These are phyloP conservation scores for Porphyrellus cyaneotinctus DNA, from an alignment of 768 basidiomycete species.

Conservation along the genomic window DNA sequence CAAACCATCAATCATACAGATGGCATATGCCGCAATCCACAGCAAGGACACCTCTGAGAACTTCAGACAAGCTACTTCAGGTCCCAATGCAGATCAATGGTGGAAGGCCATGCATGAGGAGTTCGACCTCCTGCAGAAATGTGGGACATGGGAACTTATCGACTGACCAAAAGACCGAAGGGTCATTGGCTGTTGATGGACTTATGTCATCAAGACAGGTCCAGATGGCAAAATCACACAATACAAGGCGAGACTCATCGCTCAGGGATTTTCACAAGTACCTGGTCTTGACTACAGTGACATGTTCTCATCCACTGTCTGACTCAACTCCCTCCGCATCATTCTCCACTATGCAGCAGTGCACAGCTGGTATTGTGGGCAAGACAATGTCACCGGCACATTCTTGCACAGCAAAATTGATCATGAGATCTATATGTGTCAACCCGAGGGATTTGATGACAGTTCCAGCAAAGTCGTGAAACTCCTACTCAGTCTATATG, in stretches of 20 bases:
- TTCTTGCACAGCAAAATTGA: conserved; percentile 9
- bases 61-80: background rate
- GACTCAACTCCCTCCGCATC: conserved; percentile 19
- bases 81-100: background rate
- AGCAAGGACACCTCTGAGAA: background rate
- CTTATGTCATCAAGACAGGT: background rate
- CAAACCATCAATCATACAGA: no score
- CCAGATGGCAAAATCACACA: background rate
- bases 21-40: no score
- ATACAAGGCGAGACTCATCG: background rate
- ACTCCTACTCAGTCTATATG: conserved; percentile 33
- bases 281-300: conserved; percentile 15
- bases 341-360: conserved; percentile 19
- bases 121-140: background rate
- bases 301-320: no score
- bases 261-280: background rate
- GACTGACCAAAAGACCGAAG: conserved; percentile 3
- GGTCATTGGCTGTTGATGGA: background rate
- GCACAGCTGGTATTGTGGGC: background rate
- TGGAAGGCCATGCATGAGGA: conserved; percentile 14
- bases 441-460: conserved; percentile 33
- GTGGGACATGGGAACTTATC: conserved; percentile 8
- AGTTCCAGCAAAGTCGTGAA: conserved; percentile 21
- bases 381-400: conserved; percentile 8
- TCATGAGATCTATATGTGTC: conserved; percentile 39